Conservation (phyloP, 768 basidiomycete genomes). For the Gyrodon lividus region DNA sequence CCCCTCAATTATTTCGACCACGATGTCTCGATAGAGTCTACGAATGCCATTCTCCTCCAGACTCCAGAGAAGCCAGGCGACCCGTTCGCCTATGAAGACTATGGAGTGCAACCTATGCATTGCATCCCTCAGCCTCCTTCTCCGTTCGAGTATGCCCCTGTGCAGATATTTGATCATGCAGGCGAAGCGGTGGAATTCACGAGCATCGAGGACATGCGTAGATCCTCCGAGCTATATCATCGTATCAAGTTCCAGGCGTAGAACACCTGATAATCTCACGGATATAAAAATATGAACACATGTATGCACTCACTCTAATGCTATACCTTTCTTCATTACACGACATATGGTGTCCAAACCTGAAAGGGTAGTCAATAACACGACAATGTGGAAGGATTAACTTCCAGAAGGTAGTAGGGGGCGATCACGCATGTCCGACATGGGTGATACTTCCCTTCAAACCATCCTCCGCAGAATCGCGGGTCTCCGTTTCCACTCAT, state of each 20-base stretch:
- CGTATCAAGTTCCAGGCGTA: slow-evolving; percentile 35
- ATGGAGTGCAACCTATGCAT: slow-evolving; percentile 45
- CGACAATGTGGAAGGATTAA: too few species aligned
- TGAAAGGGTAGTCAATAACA: too few species aligned
- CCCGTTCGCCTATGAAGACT: slow-evolving; percentile 46
- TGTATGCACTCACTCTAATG: too few species aligned
- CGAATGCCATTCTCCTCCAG: slow-evolving; percentile 50
- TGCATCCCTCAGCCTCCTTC: slow-evolving; percentile 39
- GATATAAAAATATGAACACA: too few species aligned
- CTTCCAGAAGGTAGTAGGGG: too few species aligned
- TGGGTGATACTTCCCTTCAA: too few species aligned
- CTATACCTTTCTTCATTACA: too few species aligned
- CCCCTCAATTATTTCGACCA: slow-evolving; percentile 67
- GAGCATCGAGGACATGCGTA: slow-evolving; percentile 40
- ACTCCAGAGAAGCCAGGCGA: slow-evolving; percentile 38
- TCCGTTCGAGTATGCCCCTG: slow-evolving; percentile 39
- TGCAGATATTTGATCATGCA: slow-evolving; percentile 34
- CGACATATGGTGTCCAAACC: too few species aligned
- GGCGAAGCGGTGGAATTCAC: slow-evolving; percentile 30
- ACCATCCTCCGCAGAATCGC: too few species aligned
- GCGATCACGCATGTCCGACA: too few species aligned
- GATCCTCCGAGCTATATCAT: slow-evolving; percentile 38
- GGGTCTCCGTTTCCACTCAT: neutral
- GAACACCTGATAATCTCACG: neutral
- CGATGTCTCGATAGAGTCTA: slow-evolving; percentile 58